Conservation (phyloP, 345 rosid species). For the Iberis pinnata region DNA sequence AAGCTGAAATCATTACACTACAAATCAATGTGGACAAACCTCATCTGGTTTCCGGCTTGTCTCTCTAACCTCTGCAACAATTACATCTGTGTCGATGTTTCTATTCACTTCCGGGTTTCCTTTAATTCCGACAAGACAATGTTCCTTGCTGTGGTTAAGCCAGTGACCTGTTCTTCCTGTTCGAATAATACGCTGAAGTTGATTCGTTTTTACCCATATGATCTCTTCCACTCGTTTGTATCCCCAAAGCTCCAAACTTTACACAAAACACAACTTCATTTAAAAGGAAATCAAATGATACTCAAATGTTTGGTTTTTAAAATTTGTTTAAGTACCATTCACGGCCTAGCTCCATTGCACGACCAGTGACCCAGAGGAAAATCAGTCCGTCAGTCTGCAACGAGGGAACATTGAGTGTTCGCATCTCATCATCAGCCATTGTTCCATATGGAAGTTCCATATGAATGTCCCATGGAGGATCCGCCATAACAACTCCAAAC, state of each 20-base stretch:
- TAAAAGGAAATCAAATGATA: neutral
- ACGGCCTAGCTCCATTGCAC: conserved; percentile 99
- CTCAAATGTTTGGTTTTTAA: neutral
- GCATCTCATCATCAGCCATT: conserved; percentile 99
- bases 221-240: conserved; percentile 94
- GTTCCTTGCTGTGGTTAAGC: conserved; percentile 99
- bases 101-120: conserved; percentile 91
- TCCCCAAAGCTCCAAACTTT: conserved; percentile 91
- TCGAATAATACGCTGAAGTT: conserved; percentile 95
- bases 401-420: conserved; percentile 94
- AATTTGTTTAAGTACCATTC: conserved; percentile 52
- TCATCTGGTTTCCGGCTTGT: conserved; percentile 98
- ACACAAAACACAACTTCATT: neutral
- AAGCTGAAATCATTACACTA: neutral
- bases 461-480: conserved; percentile 99
- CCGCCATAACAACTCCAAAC: conserved; percentile 98
- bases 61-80: conserved; percentile 99
- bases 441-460: conserved; percentile 99
- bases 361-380: conserved; percentile 99
- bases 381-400: conserved; percentile 95
- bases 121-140: conserved; percentile 96
- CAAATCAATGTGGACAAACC: conserved; percentile 41
- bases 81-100: conserved; percentile 94
- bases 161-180: conserved; percentile 98
- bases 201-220: conserved; percentile 92